Base-by-base conservation (phyloP, 2,329 filamentous ascomycete genomes). In the Microdochium trichocladiopsis region DNA sequence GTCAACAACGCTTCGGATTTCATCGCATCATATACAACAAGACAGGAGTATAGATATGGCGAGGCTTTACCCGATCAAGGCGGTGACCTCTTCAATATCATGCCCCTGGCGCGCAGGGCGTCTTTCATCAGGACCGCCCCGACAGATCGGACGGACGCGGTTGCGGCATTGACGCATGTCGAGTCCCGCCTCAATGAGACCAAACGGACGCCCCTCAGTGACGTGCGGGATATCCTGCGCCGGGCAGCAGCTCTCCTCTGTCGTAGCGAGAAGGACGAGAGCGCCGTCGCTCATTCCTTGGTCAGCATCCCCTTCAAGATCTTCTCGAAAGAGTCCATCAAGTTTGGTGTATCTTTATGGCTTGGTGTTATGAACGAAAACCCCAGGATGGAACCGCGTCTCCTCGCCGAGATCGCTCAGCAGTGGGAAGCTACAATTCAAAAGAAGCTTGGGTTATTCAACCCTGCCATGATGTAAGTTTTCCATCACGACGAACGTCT, bases 341-440 rank as follows among this genome's bases (percentile, higher is more conserved):
- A 96, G 65, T 82, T 97, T 50, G 95, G 94, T 5, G 88, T 96
- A 33, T 96, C 94, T 3, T 75, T 99, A 6, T 99, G 94, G 94
- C 83, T 96, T 55, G 94, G 94, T 24, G 89, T 97, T 14, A 95
- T 97, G 63, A 94, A 97, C 61, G 94, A 99, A 67, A 97, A 96
- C 62, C 89, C 92, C 2, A 81, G 82, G 52, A 86, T 96, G 69
- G 91, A 96, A 67, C 82, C 93, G 9, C 85, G 91, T 55, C 83
- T 99, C 52, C 72, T 99, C 28, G 85, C 84, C 50, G 90, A 95
- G 65, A 89, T 97, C 60, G 87, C 88, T 10, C 87, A 94, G 63
- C 88, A 93, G 57, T 99, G 93, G 90, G 93, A 97, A 68, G 77
- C 80, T 53, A 94, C 88, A 3, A 84, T 96, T 47, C 80, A 88